These are phyloP conservation scores for Discostella pseudostelligera DNA, from an alignment of 108 stramenopile genomes.

Conservation along the genomic window DNA sequence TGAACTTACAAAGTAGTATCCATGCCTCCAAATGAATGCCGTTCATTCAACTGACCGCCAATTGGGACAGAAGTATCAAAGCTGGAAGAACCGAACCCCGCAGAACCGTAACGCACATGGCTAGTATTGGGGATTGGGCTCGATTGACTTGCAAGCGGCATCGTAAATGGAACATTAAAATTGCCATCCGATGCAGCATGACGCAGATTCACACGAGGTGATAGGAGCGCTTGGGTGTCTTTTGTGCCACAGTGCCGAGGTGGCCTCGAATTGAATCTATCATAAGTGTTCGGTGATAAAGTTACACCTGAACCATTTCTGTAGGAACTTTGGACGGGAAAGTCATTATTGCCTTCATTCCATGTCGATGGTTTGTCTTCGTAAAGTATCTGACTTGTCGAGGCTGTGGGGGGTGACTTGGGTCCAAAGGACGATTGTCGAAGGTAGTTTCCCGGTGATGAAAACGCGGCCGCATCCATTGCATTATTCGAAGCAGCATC, in stretches of 20 bases:
- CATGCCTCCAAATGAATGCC: constrained; percentile 27
- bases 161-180: constrained; percentile 22
- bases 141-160: constrained; percentile 1
- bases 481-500: constrained; percentile 28
- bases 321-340: constrained; percentile 23
- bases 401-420: constrained; percentile 24
- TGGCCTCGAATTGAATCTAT: constrained; percentile 45
- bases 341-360: constrained; percentile 27
- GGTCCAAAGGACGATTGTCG: constrained; percentile 33
- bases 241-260: constrained; percentile 38
- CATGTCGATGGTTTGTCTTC: constrained; percentile 40
- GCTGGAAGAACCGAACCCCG: constrained; percentile 9
- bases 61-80: constrained; percentile 24
- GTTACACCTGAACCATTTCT: constrained; percentile 7
- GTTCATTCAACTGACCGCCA: constrained; percentile 17
- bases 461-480: constrained; percentile 32
- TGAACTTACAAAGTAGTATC: constrained; percentile 23
- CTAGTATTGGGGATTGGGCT: constrained; percentile 10
- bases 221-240: constrained; percentile 16
- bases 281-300: constrained; percentile 22
- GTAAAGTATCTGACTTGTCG: constrained; percentile 25
- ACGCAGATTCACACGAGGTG: constrained; percentile 21
- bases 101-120: constrained; percentile 22
- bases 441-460: constrained; percentile 33
- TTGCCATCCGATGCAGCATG: constrained; percentile 35